phyloP scores from a whole-genome alignment of 1,284 basidiomycete genomes.

The Flammula alnicola region DNA sequence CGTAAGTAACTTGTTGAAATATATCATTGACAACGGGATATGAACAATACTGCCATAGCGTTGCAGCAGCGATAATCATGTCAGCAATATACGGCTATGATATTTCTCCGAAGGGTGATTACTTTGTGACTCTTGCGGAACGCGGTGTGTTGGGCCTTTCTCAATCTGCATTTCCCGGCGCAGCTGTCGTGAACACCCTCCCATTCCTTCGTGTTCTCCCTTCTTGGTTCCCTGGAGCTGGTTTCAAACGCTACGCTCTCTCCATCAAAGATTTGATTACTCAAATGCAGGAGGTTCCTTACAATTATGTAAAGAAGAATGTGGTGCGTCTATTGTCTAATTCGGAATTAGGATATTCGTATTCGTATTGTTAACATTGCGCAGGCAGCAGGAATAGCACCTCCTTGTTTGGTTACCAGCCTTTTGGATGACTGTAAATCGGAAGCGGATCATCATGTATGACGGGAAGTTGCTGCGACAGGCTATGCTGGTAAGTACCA shows the following conservation, averaged over 20 bases:
- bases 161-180: conserved; percentile 23
- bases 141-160: conserved; percentile 14
- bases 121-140: conserved; percentile 28
- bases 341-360: not conserved
- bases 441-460: conserved; percentile 1
- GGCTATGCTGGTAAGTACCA: conserved; percentile 14
- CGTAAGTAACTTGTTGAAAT: conserved; percentile 9
- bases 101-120: conserved; percentile 22
- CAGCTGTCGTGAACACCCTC: conserved; percentile 28
- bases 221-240: conserved; percentile 31
- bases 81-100: conserved; percentile 25
- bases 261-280: conserved; percentile 9
- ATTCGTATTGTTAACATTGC: not conserved
- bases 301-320: conserved; percentile 9
- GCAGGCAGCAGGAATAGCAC: conserved; percentile 8
- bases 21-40: no score
- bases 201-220: conserved; percentile 30
- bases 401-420: conserved; percentile 4
- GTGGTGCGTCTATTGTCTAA: not conserved
- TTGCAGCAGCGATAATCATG: conserved; percentile 23
- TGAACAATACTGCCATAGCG: no score
- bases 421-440: conserved; percentile 9
- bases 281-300: conserved; percentile 19
- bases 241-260: conserved; percentile 20
- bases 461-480: conserved; percentile 9